phyloP scores from a whole-genome alignment of 1,139 yeast genomes.

The Pichia sp. region DNA sequence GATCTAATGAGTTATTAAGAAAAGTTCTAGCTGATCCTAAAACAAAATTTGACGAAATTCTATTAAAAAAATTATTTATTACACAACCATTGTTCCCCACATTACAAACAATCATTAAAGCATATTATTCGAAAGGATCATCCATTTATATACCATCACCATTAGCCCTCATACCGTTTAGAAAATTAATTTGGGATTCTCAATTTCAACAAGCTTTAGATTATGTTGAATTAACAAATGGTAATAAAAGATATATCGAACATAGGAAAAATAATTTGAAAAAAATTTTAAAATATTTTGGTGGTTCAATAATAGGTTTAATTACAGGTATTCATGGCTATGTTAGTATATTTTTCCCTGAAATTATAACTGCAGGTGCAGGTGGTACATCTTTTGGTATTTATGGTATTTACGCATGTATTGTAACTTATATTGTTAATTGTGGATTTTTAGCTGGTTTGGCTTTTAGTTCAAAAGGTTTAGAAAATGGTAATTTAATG shows the following conservation, averaged over 20 bases:
- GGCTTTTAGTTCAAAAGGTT: slow-evolving; percentile 43
- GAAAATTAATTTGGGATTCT: slow-evolving; percentile 53
- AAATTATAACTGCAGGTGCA: slow-evolving; percentile 29
- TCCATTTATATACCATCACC: slow-evolving; percentile 34
- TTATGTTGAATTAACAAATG: slow-evolving; percentile 57
- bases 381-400: slow-evolving; percentile 33
- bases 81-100: slow-evolving; percentile 19
- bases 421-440: slow-evolving; percentile 57
- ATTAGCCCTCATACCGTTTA: slow-evolving; percentile 55
- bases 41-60: slow-evolving; percentile 10
- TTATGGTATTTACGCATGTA: slow-evolving; percentile 51
- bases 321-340: slow-evolving; percentile 30
- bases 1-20: slow-evolving; percentile 19
- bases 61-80: slow-evolving; percentile 11
- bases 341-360: slow-evolving; percentile 33
- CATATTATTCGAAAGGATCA: slow-evolving; percentile 35
- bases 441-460: slow-evolving; percentile 55
- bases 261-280: slow-evolving; percentile 27
- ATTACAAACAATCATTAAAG: slow-evolving; percentile 18
- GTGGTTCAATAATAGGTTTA: slow-evolving; percentile 32
- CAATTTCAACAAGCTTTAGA: slow-evolving; percentile 53
- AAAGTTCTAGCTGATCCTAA: slow-evolving; percentile 7
- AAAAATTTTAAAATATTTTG: slow-evolving; percentile 29
- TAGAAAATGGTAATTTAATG: slow-evolving; percentile 51
- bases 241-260: slow-evolving; percentile 44